These are phyloP conservation scores for Phlebiopsis flavidoalba DNA, from an alignment of 768 basidiomycete genomes.

Conservation along the genomic window DNA sequence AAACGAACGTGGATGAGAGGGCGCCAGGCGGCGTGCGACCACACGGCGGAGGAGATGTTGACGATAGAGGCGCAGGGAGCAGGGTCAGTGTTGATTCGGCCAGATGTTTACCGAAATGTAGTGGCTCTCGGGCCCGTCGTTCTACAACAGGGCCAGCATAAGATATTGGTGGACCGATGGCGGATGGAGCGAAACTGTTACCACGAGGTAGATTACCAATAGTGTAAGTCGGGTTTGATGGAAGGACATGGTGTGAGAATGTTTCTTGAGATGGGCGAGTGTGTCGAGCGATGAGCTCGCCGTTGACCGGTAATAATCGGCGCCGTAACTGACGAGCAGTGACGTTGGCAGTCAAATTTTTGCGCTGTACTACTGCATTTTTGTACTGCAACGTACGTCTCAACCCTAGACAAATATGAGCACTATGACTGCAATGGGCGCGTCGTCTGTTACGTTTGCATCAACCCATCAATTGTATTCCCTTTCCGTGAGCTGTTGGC, in stretches of 20 bases:
- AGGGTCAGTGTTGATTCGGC: background rate
- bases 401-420: background rate
- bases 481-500: background rate
- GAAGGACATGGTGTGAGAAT: background rate
- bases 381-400: background rate
- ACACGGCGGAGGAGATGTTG: background rate
- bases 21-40: slow-evolving; percentile 1
- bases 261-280: background rate
- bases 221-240: background rate
- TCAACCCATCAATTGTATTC: background rate
- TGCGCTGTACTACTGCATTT: background rate
- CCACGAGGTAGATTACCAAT: background rate
- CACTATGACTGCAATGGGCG: background rate
- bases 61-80: background rate
- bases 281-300: background rate
- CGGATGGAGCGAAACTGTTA: background rate
- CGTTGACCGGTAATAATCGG: background rate
- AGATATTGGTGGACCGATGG: background rate
- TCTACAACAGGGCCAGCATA: background rate
- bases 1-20: background rate
- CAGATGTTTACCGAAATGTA: background rate
- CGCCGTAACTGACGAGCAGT: background rate
- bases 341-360: background rate
- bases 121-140: background rate
- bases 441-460: background rate